phyloP scores from a whole-genome alignment of 305 asterid genomes.

The Withania somnifera region DNA sequence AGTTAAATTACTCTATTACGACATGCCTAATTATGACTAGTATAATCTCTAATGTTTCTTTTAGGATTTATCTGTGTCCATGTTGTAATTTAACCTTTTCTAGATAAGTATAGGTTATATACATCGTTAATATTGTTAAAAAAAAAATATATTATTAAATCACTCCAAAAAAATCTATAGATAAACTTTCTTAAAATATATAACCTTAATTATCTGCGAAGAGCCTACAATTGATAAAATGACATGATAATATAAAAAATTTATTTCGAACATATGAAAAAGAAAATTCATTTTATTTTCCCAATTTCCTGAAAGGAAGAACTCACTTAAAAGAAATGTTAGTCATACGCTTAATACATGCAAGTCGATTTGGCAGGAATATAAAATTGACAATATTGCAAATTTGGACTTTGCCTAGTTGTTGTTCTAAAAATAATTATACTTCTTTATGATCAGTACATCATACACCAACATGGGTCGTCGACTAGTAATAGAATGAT shows the following conservation, averaged over 20 bases:
- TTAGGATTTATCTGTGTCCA: slow-evolving; percentile 1
- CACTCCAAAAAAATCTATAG: no score
- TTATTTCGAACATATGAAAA: background rate
- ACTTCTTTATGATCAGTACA: background rate
- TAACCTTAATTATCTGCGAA: background rate
- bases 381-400: background rate
- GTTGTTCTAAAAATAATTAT: no score
- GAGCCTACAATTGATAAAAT: background rate
- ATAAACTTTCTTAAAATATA: no score
- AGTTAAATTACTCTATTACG: slow-evolving; percentile 22
- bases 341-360: no score
- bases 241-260: background rate
- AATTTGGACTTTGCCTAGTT: background rate
- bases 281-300: no score
- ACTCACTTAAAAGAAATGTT: no score
- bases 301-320: no score
- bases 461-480: no score
- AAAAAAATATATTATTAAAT: no score
- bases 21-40: slow-evolving; percentile 11
- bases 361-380: no score
- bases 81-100: background rate
- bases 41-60: background rate
- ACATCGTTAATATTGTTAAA: background rate
- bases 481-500: no score
- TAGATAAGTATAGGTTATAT: background rate